phyloP scores from a whole-genome alignment of 495 filamentous ascomycete genomes.

The Hypoxylon rickii region DNA sequence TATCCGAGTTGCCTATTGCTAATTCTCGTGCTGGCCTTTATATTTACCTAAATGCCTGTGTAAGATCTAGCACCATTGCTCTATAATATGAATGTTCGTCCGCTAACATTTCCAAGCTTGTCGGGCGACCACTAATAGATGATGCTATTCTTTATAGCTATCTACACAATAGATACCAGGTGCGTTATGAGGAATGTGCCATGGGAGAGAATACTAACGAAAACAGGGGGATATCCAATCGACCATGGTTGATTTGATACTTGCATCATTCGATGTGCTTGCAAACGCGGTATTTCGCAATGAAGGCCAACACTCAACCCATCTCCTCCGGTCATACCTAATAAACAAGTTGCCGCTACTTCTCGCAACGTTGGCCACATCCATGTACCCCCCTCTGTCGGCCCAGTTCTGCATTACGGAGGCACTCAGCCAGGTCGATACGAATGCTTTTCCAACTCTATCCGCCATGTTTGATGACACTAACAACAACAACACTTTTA shows the following conservation, averaged over 20 bases:
- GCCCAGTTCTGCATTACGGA: conserved; percentile 80
- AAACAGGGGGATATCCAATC: conserved; percentile 70
- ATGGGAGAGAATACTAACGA: conserved; percentile 11
- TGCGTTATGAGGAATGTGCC: conserved; percentile 32
- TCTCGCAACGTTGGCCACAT: conserved; percentile 63
- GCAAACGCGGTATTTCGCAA: conserved; percentile 83
- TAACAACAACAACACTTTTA: conserved; percentile 67
- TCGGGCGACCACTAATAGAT: conserved; percentile 80
- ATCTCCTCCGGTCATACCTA: conserved; percentile 85
- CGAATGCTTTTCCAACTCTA: conserved; percentile 77
- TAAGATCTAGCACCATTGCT: conserved; percentile 44
- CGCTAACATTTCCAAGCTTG: conserved; percentile 63
- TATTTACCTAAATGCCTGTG: conserved; percentile 86
- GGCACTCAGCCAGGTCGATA: conserved; percentile 75
- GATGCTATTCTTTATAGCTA: conserved; percentile 78
- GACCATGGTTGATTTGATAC: conserved; percentile 79
- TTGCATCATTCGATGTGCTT: conserved; percentile 85
- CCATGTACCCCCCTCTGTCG: conserved; percentile 66
- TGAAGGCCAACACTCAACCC: conserved; percentile 71
- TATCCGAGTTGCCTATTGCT: conserved; percentile 68
- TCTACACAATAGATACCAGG: conserved; percentile 80
- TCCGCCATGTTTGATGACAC: conserved; percentile 78
- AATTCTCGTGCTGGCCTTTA: conserved; percentile 90
- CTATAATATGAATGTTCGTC: background rate
- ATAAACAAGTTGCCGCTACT: conserved; percentile 91